Base-by-base conservation (phyloP, 2,329 filamentous ascomycete species). In the Albifimbria verrucaria region DNA sequence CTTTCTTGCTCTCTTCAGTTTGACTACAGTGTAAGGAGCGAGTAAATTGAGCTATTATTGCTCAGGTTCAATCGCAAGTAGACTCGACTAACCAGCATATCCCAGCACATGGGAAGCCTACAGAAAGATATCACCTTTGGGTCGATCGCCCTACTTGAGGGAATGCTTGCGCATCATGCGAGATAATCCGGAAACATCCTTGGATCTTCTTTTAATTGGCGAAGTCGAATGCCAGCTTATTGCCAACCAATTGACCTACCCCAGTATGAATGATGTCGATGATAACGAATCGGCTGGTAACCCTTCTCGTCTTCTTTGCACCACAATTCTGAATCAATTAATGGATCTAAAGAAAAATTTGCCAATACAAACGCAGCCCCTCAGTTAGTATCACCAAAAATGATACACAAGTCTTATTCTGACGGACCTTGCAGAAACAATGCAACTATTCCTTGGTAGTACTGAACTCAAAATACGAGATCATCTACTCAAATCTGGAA, bases 71-170 rank as follows among this genome's bases (percentile, higher is more conserved):
- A 9, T 10, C 7, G 25, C 20, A 3, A 12, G 39, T 36, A 32
- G 17, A 4, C 20, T 25, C 9, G 36, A 7, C n/a, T 55, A 42
- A 42, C 48, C 11, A 44, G 43, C 11, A 42, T 22, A 12, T 46
- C 50, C 26, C 46, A 67, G 59, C 10, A 61, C 59, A 2, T 68
- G 63, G 66, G 51, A 57, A 28, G 57, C 59, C 22, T 73, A 47
- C 74, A 80, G 46, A 20, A 59, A 59, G 21, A 57, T 50, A 9
- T 46, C 52, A 28, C 59, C 72, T 5, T 65, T 85, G 52, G 71
- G 69, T 3, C 85, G 81, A 81, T 82, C 75, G 1, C 58, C 75
- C 2, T 74, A 81, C 44, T 73, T 85, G 67, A 80, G 83, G n/a
- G 79, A 83, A 39, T 79, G 75, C 43, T 67, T 83, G 2, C 58